Percentiles rank a stretch among this genome's conserved stretches.
Conservation (phyloP, 192 early-diverging fungal species). For the Entomortierella lignicola region DNA sequence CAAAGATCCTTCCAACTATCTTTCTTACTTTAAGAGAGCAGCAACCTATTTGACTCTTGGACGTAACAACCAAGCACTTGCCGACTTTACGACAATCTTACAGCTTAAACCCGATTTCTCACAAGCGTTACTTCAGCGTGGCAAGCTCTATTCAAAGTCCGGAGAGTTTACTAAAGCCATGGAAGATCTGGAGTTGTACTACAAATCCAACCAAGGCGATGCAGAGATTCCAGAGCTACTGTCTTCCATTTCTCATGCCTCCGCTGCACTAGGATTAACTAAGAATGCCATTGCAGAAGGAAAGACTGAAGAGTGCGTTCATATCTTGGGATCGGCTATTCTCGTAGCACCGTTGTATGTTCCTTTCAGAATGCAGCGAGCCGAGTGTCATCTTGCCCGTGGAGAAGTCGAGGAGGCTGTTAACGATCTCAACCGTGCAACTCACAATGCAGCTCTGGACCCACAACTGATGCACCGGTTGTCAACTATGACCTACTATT, state of each 20-base stretch:
- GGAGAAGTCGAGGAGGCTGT: constrained; percentile 89
- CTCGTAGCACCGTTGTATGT: constrained; percentile 64
- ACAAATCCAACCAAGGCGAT: constrained; percentile 37
- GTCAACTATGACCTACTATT: constrained; percentile 76
- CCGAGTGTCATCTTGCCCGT: constrained; percentile 75
- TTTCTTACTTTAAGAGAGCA: constrained; percentile 90
- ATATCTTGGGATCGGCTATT: constrained; percentile 63
- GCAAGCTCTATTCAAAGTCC: constrained; percentile 73
- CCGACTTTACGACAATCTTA: constrained; percentile 86
- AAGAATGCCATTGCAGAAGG: constrained; percentile 51
- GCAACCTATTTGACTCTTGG: constrained; percentile 83
- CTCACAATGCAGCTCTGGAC: constrained; percentile 78
- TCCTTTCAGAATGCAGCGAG: constrained; percentile 72
- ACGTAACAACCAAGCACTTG: constrained; percentile 74
- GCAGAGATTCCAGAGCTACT: constrained; percentile 47
- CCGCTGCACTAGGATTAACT: constrained; percentile 53
- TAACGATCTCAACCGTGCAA: constrained; percentile 82
- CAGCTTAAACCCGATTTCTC: constrained; percentile 84
- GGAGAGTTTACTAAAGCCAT: constrained; percentile 73
- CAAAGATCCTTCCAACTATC: constrained; percentile 83
- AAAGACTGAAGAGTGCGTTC: constrained; percentile 67
- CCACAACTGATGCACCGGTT: constrained; percentile 71
- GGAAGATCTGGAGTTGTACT: constrained; percentile 66
- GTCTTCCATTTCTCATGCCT: constrained; percentile 57
- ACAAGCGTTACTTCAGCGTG: constrained; percentile 81